Conservation (phyloP, 768 basidiomycete genomes). For the Termitomyces eurrhizus region DNA sequence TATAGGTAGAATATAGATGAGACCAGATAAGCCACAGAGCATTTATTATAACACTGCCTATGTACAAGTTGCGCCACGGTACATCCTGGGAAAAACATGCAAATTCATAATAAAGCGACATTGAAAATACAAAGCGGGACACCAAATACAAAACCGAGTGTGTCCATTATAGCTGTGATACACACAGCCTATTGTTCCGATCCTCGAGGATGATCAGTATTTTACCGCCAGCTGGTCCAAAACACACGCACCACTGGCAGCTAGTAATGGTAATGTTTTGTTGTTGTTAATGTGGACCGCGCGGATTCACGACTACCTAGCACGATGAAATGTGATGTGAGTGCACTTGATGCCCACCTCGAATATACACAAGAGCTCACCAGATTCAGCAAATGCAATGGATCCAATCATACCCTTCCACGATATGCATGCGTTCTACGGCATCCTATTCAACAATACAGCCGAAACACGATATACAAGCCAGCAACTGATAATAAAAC, state of each 20-base stretch:
- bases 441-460: background rate
- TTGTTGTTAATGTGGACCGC: background rate
- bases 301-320: background rate
- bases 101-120: background rate
- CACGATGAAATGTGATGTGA: background rate
- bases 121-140: background rate
- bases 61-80: too few species aligned
- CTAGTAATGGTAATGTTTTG: background rate
- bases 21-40: too few species aligned
- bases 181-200: background rate
- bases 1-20: too few species aligned
- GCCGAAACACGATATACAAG: background rate
- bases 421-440: too few species aligned
- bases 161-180: background rate
- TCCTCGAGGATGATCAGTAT: background rate
- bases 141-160: background rate
- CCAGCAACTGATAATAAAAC: conserved; percentile 6
- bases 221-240: background rate
- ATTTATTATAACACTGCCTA: too few species aligned
- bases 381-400: too few species aligned
- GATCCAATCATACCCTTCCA: too few species aligned
- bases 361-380: background rate
- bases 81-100: too few species aligned
- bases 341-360: background rate
- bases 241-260: background rate